These are phyloP conservation scores for Aureobasidium subglaciale DNA, from an alignment of 2,329 filamentous ascomycete genomes.

Conservation along the genomic window DNA sequence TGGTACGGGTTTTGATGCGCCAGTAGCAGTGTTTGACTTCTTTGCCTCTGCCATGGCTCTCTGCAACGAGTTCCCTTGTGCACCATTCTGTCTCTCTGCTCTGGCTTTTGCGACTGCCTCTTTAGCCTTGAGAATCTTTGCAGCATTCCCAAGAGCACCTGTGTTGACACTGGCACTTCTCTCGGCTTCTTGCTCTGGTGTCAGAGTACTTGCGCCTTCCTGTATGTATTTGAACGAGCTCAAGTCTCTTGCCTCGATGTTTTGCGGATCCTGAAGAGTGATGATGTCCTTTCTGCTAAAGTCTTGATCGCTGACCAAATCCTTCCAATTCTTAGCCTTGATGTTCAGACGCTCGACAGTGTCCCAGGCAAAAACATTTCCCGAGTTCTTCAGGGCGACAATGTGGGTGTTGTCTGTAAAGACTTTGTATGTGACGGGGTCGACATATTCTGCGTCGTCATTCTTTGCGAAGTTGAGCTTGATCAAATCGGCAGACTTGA, in stretches of 20 bases:
- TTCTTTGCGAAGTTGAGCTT: slow-evolving; percentile 90
- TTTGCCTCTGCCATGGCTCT: slow-evolving; percentile 48
- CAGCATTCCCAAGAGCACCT: slow-evolving; percentile 66
- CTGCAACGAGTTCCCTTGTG: slow-evolving; percentile 18
- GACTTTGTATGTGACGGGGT: slow-evolving; percentile 95
- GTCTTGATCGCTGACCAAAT: slow-evolving; percentile 78
- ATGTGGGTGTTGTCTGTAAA: slow-evolving; percentile 98
- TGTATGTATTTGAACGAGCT: slow-evolving; percentile 83
- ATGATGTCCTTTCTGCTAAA: slow-evolving; percentile 91
- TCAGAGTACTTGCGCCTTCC: slow-evolving; percentile 63
- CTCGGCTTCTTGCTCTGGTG: slow-evolving; percentile 63
- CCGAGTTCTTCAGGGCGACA: slow-evolving; percentile 75
- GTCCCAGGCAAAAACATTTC: slow-evolving; percentile 95
- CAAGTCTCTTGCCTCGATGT: slow-evolving; percentile 72
- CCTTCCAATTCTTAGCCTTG: slow-evolving; percentile 92
- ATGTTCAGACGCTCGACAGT: slow-evolving; percentile 93
- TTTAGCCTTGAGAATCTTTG: slow-evolving; percentile 83
- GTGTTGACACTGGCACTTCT: slow-evolving; percentile 61
- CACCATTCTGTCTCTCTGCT: slow-evolving; percentile 53
- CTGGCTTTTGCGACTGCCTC: slow-evolving; percentile 89
- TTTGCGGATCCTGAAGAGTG: slow-evolving; percentile 91
- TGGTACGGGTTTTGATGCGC: slow-evolving; percentile 40
- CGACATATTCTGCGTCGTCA: slow-evolving; percentile 82
- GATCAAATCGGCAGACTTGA: slow-evolving; percentile 77
- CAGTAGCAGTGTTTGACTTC: slow-evolving; percentile 40